Evolutionary conservation across 305 asterid genomes (phyloP), one percentile per base, ranked within the genome.

Genomic region (Fraxinus latifolia): DNA sequence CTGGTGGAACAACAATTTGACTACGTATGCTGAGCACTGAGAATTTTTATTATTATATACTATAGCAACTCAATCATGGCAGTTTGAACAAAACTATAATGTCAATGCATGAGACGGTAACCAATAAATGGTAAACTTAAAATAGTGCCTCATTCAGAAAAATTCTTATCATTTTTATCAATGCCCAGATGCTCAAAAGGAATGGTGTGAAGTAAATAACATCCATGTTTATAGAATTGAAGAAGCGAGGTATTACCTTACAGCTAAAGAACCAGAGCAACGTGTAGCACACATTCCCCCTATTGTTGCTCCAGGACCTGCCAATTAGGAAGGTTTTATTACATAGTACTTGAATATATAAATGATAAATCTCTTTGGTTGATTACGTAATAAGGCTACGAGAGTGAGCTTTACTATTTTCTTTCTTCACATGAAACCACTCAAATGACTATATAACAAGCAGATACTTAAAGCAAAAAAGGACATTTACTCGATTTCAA

Each of bases 261-360:
- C 99, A 75, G 98, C 99, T 86, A 96, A 92, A 71, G 99, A 96
- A 83, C 99, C 99, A 82, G 99, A 96, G 89, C 99, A 96, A 25
- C 99, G 99, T 74, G 99, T 96, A 82, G 98, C 98, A 87, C 99
- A 96, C 99, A 96, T 94, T 80, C 99, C 99, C 79, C 99, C 99
- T 73, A 96, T 93, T 79, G 99, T 91, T 85, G 99, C 99, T 86
- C 99, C 99, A 82, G 99, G 99, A 75, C 99, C 99, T 96, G 90
- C 58, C 72, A 83, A 83, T 83, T 39, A 79, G 27, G 74, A 80
- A 83, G 77, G 60, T 82, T 75, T 77, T 72, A 44, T 83, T 44
- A 78, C 50, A 47, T 25, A 23, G 79, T 12, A 67, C 27, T 78
- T 60, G 17, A 68, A 81, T 58, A 55, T 44, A n/a, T 44, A 74